phyloP scores from a whole-genome alignment of 306 rosid genomes.

The Lathyrus tuberosus region DNA sequence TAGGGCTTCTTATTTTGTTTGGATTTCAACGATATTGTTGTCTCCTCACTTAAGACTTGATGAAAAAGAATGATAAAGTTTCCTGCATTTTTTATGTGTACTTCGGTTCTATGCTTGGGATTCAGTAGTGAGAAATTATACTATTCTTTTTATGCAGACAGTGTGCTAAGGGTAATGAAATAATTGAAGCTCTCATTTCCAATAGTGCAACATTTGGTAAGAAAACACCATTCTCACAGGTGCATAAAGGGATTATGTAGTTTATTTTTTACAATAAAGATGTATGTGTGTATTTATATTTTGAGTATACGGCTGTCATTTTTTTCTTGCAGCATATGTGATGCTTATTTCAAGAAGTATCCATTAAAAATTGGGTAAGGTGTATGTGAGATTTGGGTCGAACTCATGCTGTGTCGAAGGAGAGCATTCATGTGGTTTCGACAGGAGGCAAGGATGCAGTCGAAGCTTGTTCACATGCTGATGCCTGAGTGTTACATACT shows the following conservation, averaged over 20 bases:
- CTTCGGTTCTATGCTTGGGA: slow-evolving; percentile 6
- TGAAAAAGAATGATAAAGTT: no score
- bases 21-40: no score
- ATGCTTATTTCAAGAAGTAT: slow-evolving; percentile 92
- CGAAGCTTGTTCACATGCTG: no score
- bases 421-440: no score
- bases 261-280: slow-evolving; percentile 26
- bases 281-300: background rate
- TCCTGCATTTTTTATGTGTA: background rate
- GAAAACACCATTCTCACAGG: slow-evolving; percentile 95
- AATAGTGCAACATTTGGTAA: slow-evolving; percentile 91
- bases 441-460: no score
- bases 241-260: slow-evolving; percentile 30
- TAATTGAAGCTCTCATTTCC: slow-evolving; percentile 89
- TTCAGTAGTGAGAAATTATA: background rate
- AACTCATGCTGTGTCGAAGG: no score
- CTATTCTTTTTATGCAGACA: slow-evolving; percentile 55
- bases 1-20: slow-evolving; percentile 27
- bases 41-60: no score
- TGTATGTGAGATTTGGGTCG: no score
- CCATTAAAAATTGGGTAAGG: slow-evolving; percentile 81
- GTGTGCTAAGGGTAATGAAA: slow-evolving; percentile 88
- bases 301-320: no score
- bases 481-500: no score
- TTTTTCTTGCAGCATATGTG: slow-evolving; percentile 52